phyloP scores from a whole-genome alignment of 345 rosid species.

The Sonneratia alba region DNA sequence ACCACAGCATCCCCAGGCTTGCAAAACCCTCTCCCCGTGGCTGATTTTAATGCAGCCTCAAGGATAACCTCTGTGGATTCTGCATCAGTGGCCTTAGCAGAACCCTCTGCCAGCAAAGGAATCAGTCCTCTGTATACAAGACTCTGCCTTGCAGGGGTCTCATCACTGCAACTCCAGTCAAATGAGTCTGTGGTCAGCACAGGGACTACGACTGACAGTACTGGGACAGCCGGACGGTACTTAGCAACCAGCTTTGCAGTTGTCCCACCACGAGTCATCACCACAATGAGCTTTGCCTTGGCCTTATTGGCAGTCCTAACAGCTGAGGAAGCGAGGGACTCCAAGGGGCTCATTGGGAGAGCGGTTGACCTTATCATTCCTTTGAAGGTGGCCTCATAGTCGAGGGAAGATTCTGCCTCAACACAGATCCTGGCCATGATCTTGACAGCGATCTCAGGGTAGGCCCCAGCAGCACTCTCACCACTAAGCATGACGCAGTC shows the following conservation, averaged over 20 bases:
- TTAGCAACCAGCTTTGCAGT: conserved; percentile 19
- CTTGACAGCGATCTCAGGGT: conserved; percentile 17
- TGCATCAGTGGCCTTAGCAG: conserved; percentile 15
- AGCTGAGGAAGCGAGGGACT: conserved; percentile 17
- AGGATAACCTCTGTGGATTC: conserved; percentile 17
- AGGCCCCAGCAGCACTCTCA: conserved; percentile 20
- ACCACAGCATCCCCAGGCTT: conserved; percentile 13
- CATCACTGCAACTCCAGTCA: conserved; percentile 15
- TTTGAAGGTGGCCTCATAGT: conserved; percentile 15
- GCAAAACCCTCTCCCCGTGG: conserved; percentile 8
- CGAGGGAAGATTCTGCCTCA: conserved; percentile 19
- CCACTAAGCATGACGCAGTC: conserved; percentile 20
- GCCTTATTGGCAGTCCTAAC: conserved; percentile 19
- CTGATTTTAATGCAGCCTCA: conserved; percentile 14
- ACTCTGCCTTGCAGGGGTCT: conserved; percentile 19
- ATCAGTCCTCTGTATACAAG: conserved; percentile 14
- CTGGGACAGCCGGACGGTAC: conserved; percentile 18
- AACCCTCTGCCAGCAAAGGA: conserved; percentile 15
- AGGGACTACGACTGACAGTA: conserved; percentile 16
- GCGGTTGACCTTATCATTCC: conserved; percentile 17
- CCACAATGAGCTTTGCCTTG: conserved; percentile 15
- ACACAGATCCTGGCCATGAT: conserved; percentile 20
- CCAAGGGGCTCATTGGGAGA: conserved; percentile 17
- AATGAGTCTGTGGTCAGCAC: conserved; percentile 15
- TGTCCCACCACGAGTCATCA: conserved; percentile 17